Percentiles rank a stretch among this genome's conserved stretches.
These are phyloP conservation scores for Dendrobium officinale DNA, from an alignment of 106 monocot species.

Conservation along the genomic window DNA sequence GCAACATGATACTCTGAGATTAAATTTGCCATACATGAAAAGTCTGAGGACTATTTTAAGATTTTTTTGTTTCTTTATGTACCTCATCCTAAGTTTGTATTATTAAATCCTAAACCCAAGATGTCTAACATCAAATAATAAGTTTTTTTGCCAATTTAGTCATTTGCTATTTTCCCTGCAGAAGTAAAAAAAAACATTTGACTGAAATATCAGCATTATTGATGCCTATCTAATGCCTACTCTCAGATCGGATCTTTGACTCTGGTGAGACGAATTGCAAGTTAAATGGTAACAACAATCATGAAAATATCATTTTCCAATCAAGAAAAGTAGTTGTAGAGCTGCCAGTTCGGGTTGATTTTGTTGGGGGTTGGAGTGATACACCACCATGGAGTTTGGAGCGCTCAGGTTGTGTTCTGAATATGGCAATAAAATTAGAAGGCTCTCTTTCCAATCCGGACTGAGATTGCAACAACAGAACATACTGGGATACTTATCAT, in stretches of 20 bases:
- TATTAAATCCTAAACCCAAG: no score
- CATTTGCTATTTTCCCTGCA: no score
- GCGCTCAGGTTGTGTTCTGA: conserved; percentile 86
- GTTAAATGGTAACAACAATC: not conserved
- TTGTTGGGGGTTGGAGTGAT: conserved; percentile 98
- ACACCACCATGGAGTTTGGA: conserved; percentile 99
- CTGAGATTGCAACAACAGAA: conserved; percentile 52
- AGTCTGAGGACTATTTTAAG: no score
- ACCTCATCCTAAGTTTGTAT: no score
- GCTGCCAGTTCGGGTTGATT: conserved; percentile 87
- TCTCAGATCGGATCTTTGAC: conserved; percentile 24
- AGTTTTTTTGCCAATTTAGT: no score
- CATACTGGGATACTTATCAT: conserved; percentile 45
- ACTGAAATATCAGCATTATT: not conserved
- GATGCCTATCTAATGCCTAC: not conserved
- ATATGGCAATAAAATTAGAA: conserved; percentile 84
- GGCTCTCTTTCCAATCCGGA: conserved; percentile 57
- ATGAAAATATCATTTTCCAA: conserved; percentile 13
- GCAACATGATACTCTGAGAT: no score
- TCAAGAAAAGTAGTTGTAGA: conserved; percentile 42
- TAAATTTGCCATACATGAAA: no score
- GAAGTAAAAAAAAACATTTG: not conserved
- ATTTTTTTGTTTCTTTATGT: no score
- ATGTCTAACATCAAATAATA: no score
- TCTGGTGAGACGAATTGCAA: conserved; percentile 12